Percentiles rank a stretch among this genome's conserved stretches.
Conservation (phyloP, 2,329 filamentous ascomycete species). For the Ascosphaera apis region DNA sequence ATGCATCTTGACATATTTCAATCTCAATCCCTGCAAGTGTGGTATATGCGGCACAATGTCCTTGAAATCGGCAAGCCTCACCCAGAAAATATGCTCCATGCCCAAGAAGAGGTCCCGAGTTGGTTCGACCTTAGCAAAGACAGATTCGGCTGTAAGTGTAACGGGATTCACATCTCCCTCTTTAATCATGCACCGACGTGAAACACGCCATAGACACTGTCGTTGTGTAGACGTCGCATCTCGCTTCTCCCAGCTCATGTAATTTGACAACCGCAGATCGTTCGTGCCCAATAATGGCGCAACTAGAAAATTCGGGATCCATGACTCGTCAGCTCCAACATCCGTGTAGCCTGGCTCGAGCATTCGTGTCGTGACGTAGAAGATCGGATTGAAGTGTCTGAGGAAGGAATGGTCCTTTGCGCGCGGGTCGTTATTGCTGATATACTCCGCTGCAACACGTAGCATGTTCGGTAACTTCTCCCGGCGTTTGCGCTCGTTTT, state of each 20-base stretch:
- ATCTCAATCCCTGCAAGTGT: slow-evolving; percentile 21
- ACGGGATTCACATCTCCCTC: slow-evolving; percentile 16
- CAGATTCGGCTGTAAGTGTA: slow-evolving; percentile 16
- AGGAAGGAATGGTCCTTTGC: slow-evolving; percentile 22
- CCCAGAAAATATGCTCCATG: slow-evolving; percentile 28
- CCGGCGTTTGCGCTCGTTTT: slow-evolving; percentile 22
- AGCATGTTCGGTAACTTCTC: slow-evolving; percentile 24
- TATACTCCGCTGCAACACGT: slow-evolving; percentile 21
- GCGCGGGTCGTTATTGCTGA: slow-evolving; percentile 19
- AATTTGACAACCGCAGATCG: slow-evolving; percentile 26
- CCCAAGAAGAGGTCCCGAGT: slow-evolving; percentile 24
- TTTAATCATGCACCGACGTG: slow-evolving; percentile 22
- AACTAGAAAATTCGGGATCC: slow-evolving; percentile 27
- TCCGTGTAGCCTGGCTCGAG: slow-evolving; percentile 19
- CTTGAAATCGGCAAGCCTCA: slow-evolving; percentile 28
- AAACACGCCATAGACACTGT: slow-evolving; percentile 24
- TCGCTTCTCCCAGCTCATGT: slow-evolving; percentile 23
- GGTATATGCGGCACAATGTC: slow-evolving; percentile 25
- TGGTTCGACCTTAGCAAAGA: slow-evolving; percentile 20
- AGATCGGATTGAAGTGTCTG: slow-evolving; percentile 23
- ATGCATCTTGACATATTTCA: slow-evolving; percentile 19
- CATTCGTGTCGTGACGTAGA: slow-evolving; percentile 20
- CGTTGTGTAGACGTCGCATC: slow-evolving; percentile 20
- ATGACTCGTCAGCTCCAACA: slow-evolving; percentile 18
- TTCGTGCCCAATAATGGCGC: slow-evolving; percentile 26